Evolutionary conservation across 768 basidiomycete species (phyloP).

Genomic region (Clitopilus passeckerianus): DNA sequence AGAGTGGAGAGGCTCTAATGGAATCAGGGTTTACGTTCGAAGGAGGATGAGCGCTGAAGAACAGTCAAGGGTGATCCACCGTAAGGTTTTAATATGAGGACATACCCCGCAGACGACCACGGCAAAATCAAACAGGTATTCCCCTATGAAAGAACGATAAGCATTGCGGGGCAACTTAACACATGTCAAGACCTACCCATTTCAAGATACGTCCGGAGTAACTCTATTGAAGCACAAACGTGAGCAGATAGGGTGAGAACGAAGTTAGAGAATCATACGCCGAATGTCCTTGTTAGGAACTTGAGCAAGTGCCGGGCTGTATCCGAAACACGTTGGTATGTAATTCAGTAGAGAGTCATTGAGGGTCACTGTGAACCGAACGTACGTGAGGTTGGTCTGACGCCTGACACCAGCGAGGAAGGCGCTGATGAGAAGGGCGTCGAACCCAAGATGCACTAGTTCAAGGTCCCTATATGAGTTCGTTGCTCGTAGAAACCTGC

Average conservation of each 20-base stretch:
- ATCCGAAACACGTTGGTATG: not conserved
- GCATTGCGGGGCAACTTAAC: not conserved
- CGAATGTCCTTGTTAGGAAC: conserved; percentile 89
- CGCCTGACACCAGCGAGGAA: conserved; percentile 83
- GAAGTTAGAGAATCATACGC: conserved; percentile 44
- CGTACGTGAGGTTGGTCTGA: conserved; percentile 82
- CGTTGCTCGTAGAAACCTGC: conserved; percentile 3
- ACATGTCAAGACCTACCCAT: conserved; percentile 43
- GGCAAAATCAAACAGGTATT: conserved; percentile 84
- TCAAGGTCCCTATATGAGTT: conserved; percentile 6
- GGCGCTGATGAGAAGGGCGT: conserved; percentile 74
- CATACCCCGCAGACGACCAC: conserved; percentile 79
- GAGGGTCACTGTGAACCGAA: conserved; percentile 5
- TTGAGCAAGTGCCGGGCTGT: conserved; percentile 68
- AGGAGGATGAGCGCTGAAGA: conserved; percentile 63
- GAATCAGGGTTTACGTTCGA: conserved; percentile 48
- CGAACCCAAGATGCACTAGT: conserved; percentile 64
- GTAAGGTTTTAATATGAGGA: conserved; percentile 7
- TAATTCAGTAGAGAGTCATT: not conserved
- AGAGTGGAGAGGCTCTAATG: not conserved
- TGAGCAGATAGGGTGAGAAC: not conserved
- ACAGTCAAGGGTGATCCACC: not conserved
- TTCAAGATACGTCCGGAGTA: conserved; percentile 76
- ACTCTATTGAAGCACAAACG: conserved; percentile 35
- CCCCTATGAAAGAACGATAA: conserved; percentile 42